A percentile compares a stretch with the other conserved stretches of the same genome.
Evolutionary conservation across 2,329 filamentous ascomycete genomes (phyloP).

Genomic region (Sphaerulina populicola): DNA sequence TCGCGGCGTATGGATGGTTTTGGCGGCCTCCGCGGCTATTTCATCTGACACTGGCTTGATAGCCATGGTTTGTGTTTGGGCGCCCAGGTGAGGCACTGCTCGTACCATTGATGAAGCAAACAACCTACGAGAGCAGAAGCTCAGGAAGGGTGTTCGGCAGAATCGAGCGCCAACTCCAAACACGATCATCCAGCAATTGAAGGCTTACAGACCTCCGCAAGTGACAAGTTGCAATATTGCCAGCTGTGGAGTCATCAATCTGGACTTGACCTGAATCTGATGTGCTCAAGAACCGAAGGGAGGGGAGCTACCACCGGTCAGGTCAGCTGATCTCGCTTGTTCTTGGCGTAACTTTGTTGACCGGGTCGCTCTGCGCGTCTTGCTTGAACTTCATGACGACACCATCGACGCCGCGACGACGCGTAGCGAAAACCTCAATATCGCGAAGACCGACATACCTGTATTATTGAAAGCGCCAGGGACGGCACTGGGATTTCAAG

Average conservation of each 20-base stretch:
- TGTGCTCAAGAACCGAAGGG: background rate
- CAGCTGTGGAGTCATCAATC: background rate
- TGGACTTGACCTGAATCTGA: background rate
- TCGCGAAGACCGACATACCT: background rate
- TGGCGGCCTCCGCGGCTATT: conserved; percentile 25
- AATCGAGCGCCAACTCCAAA: conserved; percentile 8
- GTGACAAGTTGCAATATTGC: background rate
- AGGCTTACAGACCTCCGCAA: background rate
- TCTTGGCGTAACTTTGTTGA: conserved; percentile 5
- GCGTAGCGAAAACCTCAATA: conserved; percentile 1
- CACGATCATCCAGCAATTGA: conserved; percentile 11
- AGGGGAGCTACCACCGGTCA: background rate
- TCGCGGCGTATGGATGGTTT: conserved; percentile 29
- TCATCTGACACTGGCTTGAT: conserved; percentile 24
- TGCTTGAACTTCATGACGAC: conserved; percentile 1
- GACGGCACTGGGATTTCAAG: conserved; percentile 4
- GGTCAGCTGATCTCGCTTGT: background rate
- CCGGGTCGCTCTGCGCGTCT: conserved; percentile 3
- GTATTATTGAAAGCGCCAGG: background rate
- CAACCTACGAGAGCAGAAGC: background rate
- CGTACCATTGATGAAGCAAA: conserved; percentile 10
- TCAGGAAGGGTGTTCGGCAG: conserved; percentile 3
- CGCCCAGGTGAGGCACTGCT: conserved; percentile 5
- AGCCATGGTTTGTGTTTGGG: conserved; percentile 20
- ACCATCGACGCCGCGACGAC: too few species aligned